These are phyloP conservation scores for Naegleria fowleri DNA, from an alignment of 208 protist species.

Conservation along the genomic window DNA sequence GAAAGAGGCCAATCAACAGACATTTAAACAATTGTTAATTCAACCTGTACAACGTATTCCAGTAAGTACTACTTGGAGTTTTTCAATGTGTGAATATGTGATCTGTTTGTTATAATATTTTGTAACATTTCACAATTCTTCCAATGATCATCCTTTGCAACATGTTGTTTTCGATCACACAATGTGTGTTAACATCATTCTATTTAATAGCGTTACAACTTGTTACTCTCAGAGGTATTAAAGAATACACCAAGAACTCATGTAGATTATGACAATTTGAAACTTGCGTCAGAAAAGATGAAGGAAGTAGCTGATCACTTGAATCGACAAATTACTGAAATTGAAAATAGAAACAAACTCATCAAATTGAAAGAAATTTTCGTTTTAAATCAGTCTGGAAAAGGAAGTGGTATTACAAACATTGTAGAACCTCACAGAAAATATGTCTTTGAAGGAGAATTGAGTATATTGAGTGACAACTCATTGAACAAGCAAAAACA, in stretches of 20 bases:
- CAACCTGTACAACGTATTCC: conserved; percentile 21
- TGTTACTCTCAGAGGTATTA: neutral
- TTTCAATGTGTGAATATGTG: too few relatives aligned
- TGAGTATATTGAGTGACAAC: neutral
- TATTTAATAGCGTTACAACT: neutral
- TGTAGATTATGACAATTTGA: conserved; percentile 6
- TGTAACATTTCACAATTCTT: too few relatives aligned
- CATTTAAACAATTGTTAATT: conserved; percentile 4
- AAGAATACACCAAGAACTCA: conserved; percentile 8
- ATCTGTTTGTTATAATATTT: too few relatives aligned
- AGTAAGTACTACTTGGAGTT: conserved; percentile 3
- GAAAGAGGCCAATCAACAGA: neutral
- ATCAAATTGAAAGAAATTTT: neutral
- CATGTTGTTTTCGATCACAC: too few relatives aligned
- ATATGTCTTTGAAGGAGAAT: neutral
- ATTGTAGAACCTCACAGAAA: conserved; percentile 14
- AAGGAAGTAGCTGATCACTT: neutral
- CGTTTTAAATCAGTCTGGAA: neutral
- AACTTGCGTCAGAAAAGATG: neutral
- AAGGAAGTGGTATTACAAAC: neutral
- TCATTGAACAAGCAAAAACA: too few relatives aligned
- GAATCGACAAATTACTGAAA: conserved; percentile 4
- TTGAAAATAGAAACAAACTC: conserved; percentile 12
- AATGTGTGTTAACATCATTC: too few relatives aligned
- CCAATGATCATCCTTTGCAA: neutral